Percentiles rank a stretch among this genome's conserved stretches.
Evolutionary conservation across 2,329 filamentous ascomycete genomes (phyloP).

Genomic region (Ophiostoma ulmi): DNA sequence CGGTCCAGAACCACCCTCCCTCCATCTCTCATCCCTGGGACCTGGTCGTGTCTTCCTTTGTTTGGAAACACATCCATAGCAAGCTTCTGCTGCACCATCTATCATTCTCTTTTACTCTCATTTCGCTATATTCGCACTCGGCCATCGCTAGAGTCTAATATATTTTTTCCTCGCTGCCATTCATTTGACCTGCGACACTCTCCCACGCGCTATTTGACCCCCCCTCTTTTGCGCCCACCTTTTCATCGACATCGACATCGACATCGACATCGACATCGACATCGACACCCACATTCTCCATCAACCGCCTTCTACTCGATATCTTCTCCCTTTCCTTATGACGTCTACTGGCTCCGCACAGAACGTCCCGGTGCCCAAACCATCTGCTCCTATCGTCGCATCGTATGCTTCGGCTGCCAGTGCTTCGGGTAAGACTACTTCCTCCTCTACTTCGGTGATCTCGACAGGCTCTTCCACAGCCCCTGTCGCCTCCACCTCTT

Average conservation of each 20-base stretch:
- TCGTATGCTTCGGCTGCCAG: constrained; percentile 65
- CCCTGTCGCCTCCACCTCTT: constrained; percentile 52
- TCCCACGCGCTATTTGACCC: background rate
- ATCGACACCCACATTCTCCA: too few relatives aligned
- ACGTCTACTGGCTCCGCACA: constrained; percentile 54
- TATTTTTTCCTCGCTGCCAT: background rate
- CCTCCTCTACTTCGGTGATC: constrained; percentile 56
- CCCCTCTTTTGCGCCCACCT: constrained; percentile 10
- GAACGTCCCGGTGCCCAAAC: constrained; percentile 12
- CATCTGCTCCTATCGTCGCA: constrained; percentile 30
- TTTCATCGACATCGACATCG: background rate
- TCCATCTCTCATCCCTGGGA: background rate
- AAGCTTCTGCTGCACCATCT: background rate
- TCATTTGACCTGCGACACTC: constrained; percentile 9
- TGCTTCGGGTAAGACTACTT: constrained; percentile 56
- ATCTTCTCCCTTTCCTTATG: constrained; percentile 44
- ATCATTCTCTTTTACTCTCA: background rate
- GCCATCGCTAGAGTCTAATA: background rate
- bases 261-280: background rate
- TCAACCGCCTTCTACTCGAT: background rate
- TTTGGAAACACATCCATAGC: constrained; percentile 14
- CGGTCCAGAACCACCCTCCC: background rate
- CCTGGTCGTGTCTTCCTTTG: constrained; percentile 4
- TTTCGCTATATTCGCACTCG: background rate
- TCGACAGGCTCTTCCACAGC: constrained; percentile 52